A percentile compares a stretch with the other conserved stretches of the same genome.
These are phyloP conservation scores for Leccinum variicolor DNA, from an alignment of 768 basidiomycete genomes.

Conservation along the genomic window DNA sequence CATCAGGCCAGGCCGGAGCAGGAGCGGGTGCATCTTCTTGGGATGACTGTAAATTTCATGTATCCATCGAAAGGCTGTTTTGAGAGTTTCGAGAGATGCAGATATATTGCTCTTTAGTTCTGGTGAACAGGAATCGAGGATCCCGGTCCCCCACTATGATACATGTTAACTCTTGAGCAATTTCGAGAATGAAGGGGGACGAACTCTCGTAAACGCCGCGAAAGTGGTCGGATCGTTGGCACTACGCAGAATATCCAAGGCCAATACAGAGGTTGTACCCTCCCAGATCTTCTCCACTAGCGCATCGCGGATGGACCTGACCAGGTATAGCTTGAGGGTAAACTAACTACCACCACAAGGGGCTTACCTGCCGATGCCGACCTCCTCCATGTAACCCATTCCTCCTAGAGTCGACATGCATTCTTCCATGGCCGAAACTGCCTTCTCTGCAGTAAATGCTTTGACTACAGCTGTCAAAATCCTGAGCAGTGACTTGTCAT, in stretches of 20 bases:
- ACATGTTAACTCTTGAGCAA: neutral
- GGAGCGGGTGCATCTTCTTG: conserved; percentile 36
- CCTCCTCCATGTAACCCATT: conserved; percentile 84
- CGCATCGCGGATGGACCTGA: conserved; percentile 58
- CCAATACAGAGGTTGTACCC: conserved; percentile 65
- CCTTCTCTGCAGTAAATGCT: conserved; percentile 66
- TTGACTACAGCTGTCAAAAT: conserved; percentile 69
- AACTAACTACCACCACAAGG: neutral
- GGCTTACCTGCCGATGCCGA: conserved; percentile 54
- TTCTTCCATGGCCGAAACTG: conserved; percentile 62
- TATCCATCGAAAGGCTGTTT: conserved; percentile 40
- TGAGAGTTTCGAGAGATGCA: conserved; percentile 33
- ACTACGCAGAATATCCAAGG: conserved; percentile 62
- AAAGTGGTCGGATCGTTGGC: conserved; percentile 43
- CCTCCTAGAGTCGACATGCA: conserved; percentile 74
- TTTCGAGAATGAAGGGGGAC: conserved; percentile 15
- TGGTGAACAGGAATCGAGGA: conserved; percentile 42
- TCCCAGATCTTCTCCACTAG: conserved; percentile 85
- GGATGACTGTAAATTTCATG: conserved; percentile 37
- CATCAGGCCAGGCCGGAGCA: conserved; percentile 57
- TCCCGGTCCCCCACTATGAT: conserved; percentile 49
- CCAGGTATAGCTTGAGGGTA: neutral
- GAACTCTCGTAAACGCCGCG: conserved; percentile 48
- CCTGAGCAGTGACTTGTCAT: conserved; percentile 53
- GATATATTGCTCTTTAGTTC: conserved; percentile 29